These are phyloP conservation scores for Rhododendron griersonianum DNA, from an alignment of 148 eudicot genomes.

Conservation along the genomic window DNA sequence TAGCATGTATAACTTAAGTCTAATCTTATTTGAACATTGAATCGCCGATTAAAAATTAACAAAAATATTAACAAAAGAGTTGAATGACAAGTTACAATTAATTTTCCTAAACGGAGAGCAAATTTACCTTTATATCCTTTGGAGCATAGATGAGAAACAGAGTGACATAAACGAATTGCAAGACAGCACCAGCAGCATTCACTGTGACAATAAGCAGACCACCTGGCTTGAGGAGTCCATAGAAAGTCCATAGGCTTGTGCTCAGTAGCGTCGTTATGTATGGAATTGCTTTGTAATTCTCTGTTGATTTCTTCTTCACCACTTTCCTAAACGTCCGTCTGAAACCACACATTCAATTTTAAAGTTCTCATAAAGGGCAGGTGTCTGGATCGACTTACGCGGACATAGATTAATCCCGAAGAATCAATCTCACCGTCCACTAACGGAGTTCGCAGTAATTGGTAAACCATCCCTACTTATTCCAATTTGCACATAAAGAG, in stretches of 20 bases:
- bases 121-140: conserved; percentile 23
- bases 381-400: background rate
- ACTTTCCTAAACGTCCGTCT: conserved; percentile 28
- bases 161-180: conserved; percentile 28
- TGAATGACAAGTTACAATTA: background rate
- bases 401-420: too few relatives aligned
- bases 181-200: conserved; percentile 28
- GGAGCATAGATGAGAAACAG: conserved; percentile 40
- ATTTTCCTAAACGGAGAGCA: background rate
- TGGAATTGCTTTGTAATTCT: conserved; percentile 29
- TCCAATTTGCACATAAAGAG: background rate
- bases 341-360: background rate
- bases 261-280: conserved; percentile 31
- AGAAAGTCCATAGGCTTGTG: conserved; percentile 34
- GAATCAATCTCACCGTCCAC: background rate
- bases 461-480: background rate
- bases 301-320: conserved; percentile 34
- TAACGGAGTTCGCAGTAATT: background rate
- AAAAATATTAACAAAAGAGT: too few relatives aligned
- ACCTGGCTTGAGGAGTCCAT: conserved; percentile 32
- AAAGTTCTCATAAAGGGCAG: background rate
- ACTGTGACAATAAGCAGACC: conserved; percentile 31
- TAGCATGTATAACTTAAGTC: too few relatives aligned
- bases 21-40: too few relatives aligned
- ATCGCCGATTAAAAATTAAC: background rate